These are phyloP conservation scores for Phytophthora niederhauseri DNA, from an alignment of 352 stramenopile species.

Conservation along the genomic window DNA sequence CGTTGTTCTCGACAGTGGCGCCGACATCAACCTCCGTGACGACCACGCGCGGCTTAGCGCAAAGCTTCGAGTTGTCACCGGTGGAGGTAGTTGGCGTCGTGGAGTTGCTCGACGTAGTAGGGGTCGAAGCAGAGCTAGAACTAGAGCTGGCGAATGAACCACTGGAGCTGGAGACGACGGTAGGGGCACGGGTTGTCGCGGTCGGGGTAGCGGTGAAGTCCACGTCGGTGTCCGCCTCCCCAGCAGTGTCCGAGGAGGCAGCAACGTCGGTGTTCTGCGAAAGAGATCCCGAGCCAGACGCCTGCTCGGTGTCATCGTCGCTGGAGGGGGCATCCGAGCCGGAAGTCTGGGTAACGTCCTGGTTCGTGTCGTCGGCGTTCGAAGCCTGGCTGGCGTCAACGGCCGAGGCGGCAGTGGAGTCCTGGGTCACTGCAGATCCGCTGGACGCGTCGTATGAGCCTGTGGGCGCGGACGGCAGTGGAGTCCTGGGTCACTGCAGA, in stretches of 20 bases:
- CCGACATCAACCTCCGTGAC: conserved; percentile 49
- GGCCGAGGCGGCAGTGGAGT: conserved; percentile 2
- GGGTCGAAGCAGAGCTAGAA: not conserved
- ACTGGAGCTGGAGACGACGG: conserved; percentile 13
- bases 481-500: conserved; percentile 16
- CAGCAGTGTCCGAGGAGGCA: conserved; percentile 1
- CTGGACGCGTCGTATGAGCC: not conserved
- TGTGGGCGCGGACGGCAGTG: not conserved
- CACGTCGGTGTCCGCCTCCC: conserved; percentile 4
- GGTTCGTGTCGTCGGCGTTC: conserved; percentile 3
- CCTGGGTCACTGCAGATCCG: conserved; percentile 12
- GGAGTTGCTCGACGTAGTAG: conserved; percentile 3
- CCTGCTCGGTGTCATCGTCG: conserved; percentile 29
- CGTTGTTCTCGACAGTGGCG: conserved; percentile 35
- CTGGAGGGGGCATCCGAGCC: conserved; percentile 4
- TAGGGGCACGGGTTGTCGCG: conserved; percentile 7
- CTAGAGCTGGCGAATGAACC: conserved; percentile 12
- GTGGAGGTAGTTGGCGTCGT: not conserved
- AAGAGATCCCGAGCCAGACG: not conserved
- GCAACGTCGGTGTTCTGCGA: conserved; percentile 17
- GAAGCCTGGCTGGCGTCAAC: conserved; percentile 9
- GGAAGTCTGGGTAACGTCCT: not conserved
- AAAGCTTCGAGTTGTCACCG: conserved; percentile 35
- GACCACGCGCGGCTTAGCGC: conserved; percentile 41
- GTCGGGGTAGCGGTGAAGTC: conserved; percentile 7